Base-by-base conservation (phyloP, 306 rosid species). In the Sphenostylis stenocarpa region DNA sequence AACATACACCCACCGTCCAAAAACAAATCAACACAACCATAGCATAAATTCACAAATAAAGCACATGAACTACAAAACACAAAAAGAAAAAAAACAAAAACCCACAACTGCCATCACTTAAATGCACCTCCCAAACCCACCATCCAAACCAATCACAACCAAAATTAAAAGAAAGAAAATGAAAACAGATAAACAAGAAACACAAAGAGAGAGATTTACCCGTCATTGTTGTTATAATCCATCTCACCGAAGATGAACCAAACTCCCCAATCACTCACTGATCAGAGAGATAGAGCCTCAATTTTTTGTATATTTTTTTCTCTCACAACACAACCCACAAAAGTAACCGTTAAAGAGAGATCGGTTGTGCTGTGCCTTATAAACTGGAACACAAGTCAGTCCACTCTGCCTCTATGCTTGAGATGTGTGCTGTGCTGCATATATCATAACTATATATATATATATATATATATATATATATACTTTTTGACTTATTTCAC, bases 331-430 rank as follows among this genome's bases (percentile, higher is more conserved):
- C 44, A 70, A 68, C 16, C 76, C 52, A 44, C 62, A 80, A 81
- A 89, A 80, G 73, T 85, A 90, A 88, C 86, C 93, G 90, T 88
- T 83, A 80, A 52, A 41, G 80, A 76, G 68, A 76, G 84, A 83
- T 85, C 86, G 79, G 58, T 76, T 61, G 55, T 39, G 44, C 38
- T 57, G 36, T 28, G 61, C 20, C 73, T 72, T 72, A 64, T 41
- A 12, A 15, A 70, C 53, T 19, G 43, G 17, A 52, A 55, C 76
- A 5, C 21, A 15, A 64, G 62, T 19, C 52, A 48, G 62, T 57
- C 70, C 52, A 34, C 83, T 47, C 67, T 79, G 61, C 55, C 28
- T 53, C 24, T 78, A 20, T 75, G 75, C 81, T 85, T 51, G 76
- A 81, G 85, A 86, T 88, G 70, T 55, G 88, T 74, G 87, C 85